phyloP scores from a whole-genome alignment of 2,329 filamentous ascomycete species.

The Tolypocladium ophioglossoides region DNA sequence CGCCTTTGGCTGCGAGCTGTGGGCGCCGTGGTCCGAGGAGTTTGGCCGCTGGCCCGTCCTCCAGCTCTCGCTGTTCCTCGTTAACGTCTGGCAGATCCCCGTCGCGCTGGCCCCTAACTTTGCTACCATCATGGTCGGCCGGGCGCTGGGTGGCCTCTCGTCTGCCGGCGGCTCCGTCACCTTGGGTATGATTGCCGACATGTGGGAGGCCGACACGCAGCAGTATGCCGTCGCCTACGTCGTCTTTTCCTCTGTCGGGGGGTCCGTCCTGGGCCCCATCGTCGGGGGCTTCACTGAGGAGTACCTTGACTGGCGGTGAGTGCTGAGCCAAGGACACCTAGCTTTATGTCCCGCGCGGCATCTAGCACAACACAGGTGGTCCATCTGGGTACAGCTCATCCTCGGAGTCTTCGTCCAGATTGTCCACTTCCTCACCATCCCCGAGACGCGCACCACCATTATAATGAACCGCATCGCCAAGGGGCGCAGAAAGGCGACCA shows the following conservation, averaged over 20 bases:
- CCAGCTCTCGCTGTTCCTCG: slow-evolving; percentile 60
- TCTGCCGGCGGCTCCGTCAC: slow-evolving; percentile 66
- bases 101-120: slow-evolving; percentile 68
- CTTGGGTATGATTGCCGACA: slow-evolving; percentile 63
- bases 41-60: slow-evolving; percentile 67
- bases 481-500: slow-evolving; percentile 50
- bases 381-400: slow-evolving; percentile 78
- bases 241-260: slow-evolving; percentile 70
- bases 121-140: slow-evolving; percentile 56
- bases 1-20: slow-evolving; percentile 78
- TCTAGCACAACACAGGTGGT: no score
- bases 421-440: slow-evolving; percentile 58
- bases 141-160: slow-evolving; percentile 57
- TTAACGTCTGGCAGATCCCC: slow-evolving; percentile 68
- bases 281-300: slow-evolving; percentile 67
- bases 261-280: slow-evolving; percentile 66
- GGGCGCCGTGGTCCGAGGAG: slow-evolving; percentile 83
- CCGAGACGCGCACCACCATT: slow-evolving; percentile 67
- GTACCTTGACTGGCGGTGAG: slow-evolving; percentile 54
- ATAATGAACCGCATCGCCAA: slow-evolving; percentile 74
- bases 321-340: no score
- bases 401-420: slow-evolving; percentile 60
- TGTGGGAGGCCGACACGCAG: slow-evolving; percentile 60
- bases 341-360: no score
- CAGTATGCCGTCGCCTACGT: slow-evolving; percentile 69